phyloP scores from a whole-genome alignment of 2,329 filamentous ascomycete species.

The Penicillium sp. region DNA sequence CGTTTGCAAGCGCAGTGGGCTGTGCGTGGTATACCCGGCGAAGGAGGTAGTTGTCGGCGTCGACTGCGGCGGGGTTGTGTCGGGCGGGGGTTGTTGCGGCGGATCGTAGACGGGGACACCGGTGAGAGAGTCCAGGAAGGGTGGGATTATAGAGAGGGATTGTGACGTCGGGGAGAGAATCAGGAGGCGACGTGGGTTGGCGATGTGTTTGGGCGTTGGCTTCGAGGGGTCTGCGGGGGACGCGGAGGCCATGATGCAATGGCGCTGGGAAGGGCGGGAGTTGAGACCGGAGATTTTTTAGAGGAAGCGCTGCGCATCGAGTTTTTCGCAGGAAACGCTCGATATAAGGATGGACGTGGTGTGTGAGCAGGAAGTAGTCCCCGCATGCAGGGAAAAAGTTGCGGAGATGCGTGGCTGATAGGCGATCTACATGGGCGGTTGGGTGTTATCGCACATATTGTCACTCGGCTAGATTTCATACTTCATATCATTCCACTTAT shows the following conservation, averaged over 20 bases:
- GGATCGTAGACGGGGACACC: conserved; percentile 29
- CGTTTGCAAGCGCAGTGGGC: conserved; percentile 41
- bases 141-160: conserved; percentile 36
- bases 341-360: conserved; percentile 1
- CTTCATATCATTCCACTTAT: too few relatives aligned
- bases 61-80: conserved; percentile 4
- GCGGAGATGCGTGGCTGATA: conserved; percentile 13
- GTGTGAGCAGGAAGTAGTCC: conserved; percentile 7
- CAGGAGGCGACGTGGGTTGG: conserved; percentile 43
- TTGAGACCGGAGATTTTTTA: background rate
- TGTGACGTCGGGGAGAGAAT: conserved; percentile 40
- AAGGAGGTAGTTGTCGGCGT: conserved; percentile 33
- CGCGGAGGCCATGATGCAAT: conserved; percentile 15
- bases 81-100: conserved; percentile 19
- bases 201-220: conserved; percentile 25
- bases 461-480: too few relatives aligned
- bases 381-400: conserved; percentile 20
- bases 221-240: conserved; percentile 11
- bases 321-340: too few relatives aligned
- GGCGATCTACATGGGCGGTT: too few relatives aligned
- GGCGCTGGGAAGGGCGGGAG: background rate
- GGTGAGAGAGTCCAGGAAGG: conserved; percentile 38
- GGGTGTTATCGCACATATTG: too few relatives aligned
- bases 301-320: too few relatives aligned
- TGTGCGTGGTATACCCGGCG: conserved; percentile 48